A percentile compares a stretch with the other conserved stretches of the same genome.
phyloP scores from a whole-genome alignment of 768 basidiomycete species.

The Hygrocybe punicea region DNA sequence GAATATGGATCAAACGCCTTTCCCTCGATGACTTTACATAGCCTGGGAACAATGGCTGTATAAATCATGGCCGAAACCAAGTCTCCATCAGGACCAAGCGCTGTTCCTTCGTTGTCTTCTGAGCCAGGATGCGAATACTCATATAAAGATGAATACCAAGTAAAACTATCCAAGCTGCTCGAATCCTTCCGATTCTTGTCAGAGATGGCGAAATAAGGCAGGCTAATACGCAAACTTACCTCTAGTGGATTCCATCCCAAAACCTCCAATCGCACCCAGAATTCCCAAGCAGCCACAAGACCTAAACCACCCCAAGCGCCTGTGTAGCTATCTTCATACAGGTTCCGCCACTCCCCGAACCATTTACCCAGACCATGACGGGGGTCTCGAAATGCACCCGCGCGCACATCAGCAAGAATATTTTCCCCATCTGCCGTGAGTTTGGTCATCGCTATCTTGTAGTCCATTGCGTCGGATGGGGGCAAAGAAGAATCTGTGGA shows the following conservation, averaged over 20 bases:
- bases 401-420: constrained; percentile 76
- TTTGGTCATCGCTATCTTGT: constrained; percentile 54
- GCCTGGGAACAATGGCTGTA: constrained; percentile 72
- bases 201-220: constrained; percentile 5
- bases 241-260: constrained; percentile 86
- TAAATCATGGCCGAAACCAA: constrained; percentile 84
- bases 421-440: constrained; percentile 50
- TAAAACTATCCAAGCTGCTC: constrained; percentile 68
- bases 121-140: constrained; percentile 64
- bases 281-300: constrained; percentile 88
- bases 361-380: constrained; percentile 54
- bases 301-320: constrained; percentile 92
- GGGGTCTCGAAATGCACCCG: constrained; percentile 82
- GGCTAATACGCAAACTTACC: constrained; percentile 40
- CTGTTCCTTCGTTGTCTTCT: constrained; percentile 45
- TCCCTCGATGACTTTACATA: constrained; percentile 70
- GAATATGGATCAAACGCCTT: constrained; percentile 86
- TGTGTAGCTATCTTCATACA: constrained; percentile 75
- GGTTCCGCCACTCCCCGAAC: constrained; percentile 60
- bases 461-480: constrained; percentile 66
- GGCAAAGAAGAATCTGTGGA: constrained; percentile 80
- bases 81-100: constrained; percentile 80
- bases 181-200: constrained; percentile 38
- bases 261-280: constrained; percentile 85
- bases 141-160: constrained; percentile 78